Evolutionary conservation across 2,329 filamentous ascomycete species (phyloP).

Genomic region (Botrytis galanthina): DNA sequence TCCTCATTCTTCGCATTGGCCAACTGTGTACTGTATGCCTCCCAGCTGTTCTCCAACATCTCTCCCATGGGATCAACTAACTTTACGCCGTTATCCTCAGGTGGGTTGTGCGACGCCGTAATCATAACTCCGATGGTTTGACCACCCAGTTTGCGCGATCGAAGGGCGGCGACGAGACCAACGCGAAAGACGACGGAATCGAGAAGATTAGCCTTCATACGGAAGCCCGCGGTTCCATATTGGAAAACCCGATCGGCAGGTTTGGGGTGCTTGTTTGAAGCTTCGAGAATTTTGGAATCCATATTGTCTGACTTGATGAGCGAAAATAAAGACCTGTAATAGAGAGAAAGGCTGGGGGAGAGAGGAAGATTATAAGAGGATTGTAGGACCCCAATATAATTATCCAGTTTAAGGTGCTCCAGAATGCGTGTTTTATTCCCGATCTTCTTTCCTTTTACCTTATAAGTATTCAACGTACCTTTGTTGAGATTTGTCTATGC

Average conservation of each 20-base stretch:
- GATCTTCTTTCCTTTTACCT: neutral
- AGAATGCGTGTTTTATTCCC: slow-evolving; percentile 1
- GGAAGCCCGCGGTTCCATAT: slow-evolving; percentile 67
- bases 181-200: slow-evolving; percentile 92
- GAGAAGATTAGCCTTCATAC: slow-evolving; percentile 73
- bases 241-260: slow-evolving; percentile 54
- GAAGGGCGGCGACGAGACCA: slow-evolving; percentile 81
- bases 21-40: slow-evolving; percentile 80
- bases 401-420: neutral
- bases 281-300: slow-evolving; percentile 53
- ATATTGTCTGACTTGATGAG: slow-evolving; percentile 41
- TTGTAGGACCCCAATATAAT: neutral
- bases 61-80: slow-evolving; percentile 97
- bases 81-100: slow-evolving; percentile 89
- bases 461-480: slow-evolving; percentile 16
- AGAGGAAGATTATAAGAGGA: slow-evolving; percentile 2
- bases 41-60: slow-evolving; percentile 97
- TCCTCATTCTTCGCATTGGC: slow-evolving; percentile 81
- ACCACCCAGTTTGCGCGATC: slow-evolving; percentile 84
- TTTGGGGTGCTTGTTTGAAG: slow-evolving; percentile 62
- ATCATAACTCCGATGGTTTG: slow-evolving; percentile 97
- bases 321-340: neutral
- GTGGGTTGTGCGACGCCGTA: slow-evolving; percentile 89
- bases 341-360: neutral
- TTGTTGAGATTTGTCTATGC: slow-evolving; percentile 7